Evolutionary conservation across 768 basidiomycete genomes (phyloP).

Genomic region (Boletus barrowsii): DNA sequence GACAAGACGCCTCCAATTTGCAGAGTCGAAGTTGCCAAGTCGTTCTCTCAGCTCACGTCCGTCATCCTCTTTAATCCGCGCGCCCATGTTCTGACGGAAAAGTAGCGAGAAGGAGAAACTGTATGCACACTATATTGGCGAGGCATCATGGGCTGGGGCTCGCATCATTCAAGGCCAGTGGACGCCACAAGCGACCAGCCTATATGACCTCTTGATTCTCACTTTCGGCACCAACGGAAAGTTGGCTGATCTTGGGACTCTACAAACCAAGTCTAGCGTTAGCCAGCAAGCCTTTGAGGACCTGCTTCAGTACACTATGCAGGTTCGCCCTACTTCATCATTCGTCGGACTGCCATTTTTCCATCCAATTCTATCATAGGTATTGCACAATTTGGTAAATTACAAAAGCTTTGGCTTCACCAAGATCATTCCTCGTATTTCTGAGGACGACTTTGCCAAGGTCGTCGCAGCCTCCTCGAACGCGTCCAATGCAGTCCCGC

Average conservation of each 20-base stretch:
- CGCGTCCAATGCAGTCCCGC: constrained; percentile 45
- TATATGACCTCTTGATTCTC: constrained; percentile 70
- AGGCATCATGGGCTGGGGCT: constrained; percentile 82
- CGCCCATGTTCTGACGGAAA: constrained; percentile 1
- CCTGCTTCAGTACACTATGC: constrained; percentile 67
- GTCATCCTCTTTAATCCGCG: constrained; percentile 2
- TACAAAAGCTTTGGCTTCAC: constrained; percentile 83
- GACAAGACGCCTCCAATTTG: constrained; percentile 78
- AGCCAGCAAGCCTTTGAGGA: constrained; percentile 62
- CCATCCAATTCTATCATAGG: constrained; percentile 17
- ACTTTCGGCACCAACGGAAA: constrained; percentile 61
- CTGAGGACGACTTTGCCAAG: constrained; percentile 56
- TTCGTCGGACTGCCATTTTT: background rate
- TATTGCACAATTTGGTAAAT: constrained; percentile 51
- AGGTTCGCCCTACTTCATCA: constrained; percentile 42
- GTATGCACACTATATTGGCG: constrained; percentile 68
- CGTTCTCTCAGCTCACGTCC: constrained; percentile 69
- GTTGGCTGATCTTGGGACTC: constrained; percentile 51
- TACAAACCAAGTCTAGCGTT: constrained; percentile 55
- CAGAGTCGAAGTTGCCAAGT: constrained; percentile 60
- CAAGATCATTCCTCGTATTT: constrained; percentile 77
- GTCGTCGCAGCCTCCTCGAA: constrained; percentile 63
- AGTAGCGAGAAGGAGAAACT: constrained; percentile 71
- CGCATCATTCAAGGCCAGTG: constrained; percentile 83
- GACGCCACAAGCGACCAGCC: constrained; percentile 64